These are phyloP conservation scores for Boeremia exigua DNA, from an alignment of 2,329 filamentous ascomycete species.

Conservation along the genomic window DNA sequence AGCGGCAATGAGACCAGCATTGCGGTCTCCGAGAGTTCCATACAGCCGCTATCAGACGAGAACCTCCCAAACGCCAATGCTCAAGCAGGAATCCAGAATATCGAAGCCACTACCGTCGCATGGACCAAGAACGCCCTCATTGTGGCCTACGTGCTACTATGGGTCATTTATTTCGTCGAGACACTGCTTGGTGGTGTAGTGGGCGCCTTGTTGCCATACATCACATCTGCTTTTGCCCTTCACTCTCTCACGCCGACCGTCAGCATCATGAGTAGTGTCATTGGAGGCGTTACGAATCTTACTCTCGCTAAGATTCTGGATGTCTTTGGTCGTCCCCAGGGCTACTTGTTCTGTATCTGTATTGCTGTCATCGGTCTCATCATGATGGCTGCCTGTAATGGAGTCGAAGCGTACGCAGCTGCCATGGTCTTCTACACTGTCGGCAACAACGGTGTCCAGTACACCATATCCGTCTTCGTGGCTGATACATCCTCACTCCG, in stretches of 20 bases:
- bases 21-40: too few species aligned
- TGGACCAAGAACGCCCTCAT: not conserved
- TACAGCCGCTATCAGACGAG: too few species aligned
- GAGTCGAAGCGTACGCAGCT: constrained; percentile 62
- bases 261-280: not conserved
- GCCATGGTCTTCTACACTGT: constrained; percentile 70
- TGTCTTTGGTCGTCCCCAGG: not conserved
- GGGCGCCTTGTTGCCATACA: not conserved
- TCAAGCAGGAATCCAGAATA: not conserved
- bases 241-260: not conserved
- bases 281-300: not conserved
- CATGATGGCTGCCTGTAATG: not conserved
- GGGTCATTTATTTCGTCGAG: not conserved
- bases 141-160: not conserved
- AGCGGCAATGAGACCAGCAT: too few species aligned
- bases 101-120: not conserved
- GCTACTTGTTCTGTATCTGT: not conserved
- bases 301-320: not conserved
- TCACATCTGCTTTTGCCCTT: not conserved
- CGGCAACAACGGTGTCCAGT: constrained; percentile 62
- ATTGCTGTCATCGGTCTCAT: not conserved
- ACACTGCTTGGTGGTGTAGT: not conserved
- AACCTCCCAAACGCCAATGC: not conserved
- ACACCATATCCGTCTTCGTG: constrained; percentile 62
- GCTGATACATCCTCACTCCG: constrained; percentile 57